These are phyloP conservation scores for Candida dajiaensis DNA, from an alignment of 805 yeast species.

Conservation along the genomic window DNA sequence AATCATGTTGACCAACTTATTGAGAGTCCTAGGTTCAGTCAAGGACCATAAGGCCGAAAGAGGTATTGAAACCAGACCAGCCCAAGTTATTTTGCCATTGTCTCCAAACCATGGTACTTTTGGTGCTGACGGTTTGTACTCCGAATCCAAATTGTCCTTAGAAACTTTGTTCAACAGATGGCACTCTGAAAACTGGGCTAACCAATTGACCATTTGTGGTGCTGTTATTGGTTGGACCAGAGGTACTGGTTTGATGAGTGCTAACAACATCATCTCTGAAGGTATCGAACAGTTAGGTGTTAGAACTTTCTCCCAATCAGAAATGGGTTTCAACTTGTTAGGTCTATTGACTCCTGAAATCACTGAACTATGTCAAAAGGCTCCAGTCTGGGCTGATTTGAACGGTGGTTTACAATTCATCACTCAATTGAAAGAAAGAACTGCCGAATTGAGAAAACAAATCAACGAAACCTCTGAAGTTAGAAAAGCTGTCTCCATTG, in stretches of 20 bases:
- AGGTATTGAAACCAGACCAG: constrained; percentile 91
- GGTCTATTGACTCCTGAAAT: constrained; percentile 90
- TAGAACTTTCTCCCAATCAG: constrained; percentile 96
- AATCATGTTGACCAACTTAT: constrained; percentile 92
- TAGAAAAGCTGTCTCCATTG: constrained; percentile 92
- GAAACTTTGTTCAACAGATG: constrained; percentile 98
- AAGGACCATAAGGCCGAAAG: constrained; percentile 74
- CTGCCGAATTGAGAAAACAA: constrained; percentile 71
- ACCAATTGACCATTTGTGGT: constrained; percentile 94
- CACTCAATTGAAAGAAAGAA: constrained; percentile 84
- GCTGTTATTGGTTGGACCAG: constrained; percentile 99
- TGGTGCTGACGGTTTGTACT: constrained; percentile 97
- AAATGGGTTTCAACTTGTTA: constrained; percentile 97
- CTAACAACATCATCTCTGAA: constrained; percentile 94
- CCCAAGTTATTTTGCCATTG: constrained; percentile 92
- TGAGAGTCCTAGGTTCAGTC: constrained; percentile 87
- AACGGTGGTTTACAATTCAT: constrained; percentile 97
- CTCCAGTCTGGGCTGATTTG: constrained; percentile 96
- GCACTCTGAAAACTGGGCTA: constrained; percentile 96
- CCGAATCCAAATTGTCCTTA: constrained; percentile 92
- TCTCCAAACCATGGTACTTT: constrained; percentile 99
- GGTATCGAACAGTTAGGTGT: constrained; percentile 95
- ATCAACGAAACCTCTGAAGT: constrained; percentile 78
- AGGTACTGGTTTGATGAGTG: constrained; percentile 99
- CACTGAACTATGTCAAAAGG: constrained; percentile 80